Conservation (phyloP, 306 rosid species). For the Trifolium repens region DNA sequence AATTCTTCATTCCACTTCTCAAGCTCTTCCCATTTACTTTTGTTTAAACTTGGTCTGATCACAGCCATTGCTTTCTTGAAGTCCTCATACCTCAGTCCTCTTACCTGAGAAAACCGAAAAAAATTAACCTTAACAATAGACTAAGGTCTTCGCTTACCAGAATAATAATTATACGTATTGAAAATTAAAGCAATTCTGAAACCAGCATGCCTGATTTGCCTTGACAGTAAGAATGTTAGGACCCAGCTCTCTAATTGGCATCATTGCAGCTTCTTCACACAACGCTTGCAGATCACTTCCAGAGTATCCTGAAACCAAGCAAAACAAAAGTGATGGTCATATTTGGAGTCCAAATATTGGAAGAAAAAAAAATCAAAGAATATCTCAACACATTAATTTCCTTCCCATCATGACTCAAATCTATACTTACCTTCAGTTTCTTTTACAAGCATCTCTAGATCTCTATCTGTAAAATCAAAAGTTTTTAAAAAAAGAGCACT, state of each 20-base stretch:
- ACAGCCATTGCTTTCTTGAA: conserved; percentile 80
- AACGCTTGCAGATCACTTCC: conserved; percentile 98
- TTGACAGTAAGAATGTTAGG: conserved; percentile 77
- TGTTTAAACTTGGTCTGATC: conserved; percentile 90
- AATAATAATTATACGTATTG: not conserved
- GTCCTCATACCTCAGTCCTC: conserved; percentile 77
- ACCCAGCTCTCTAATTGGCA: conserved; percentile 97
- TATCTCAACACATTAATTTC: conserved; percentile 22
- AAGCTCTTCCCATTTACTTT: conserved; percentile 93
- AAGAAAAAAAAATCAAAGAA: not conserved
- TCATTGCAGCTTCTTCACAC: conserved; percentile 99
- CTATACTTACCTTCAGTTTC: conserved; percentile 76
- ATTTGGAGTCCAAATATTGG: not conserved
- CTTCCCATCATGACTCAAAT: conserved; percentile 2
- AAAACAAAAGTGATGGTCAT: not conserved
- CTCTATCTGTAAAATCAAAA: conserved; percentile 62
- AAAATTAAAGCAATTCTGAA: conserved; percentile 9
- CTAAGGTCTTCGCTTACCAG: conserved; percentile 1
- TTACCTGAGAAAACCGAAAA: conserved; percentile 53
- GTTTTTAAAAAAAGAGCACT: conserved; percentile 4
- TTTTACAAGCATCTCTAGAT: conserved; percentile 78
- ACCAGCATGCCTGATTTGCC: conserved; percentile 75
- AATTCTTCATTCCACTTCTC: conserved; percentile 86
- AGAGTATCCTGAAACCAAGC: conserved; percentile 74
- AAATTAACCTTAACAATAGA: not conserved